Base-by-base conservation (phyloP, 768 basidiomycete genomes). In the Boletus subcaerulescens region DNA sequence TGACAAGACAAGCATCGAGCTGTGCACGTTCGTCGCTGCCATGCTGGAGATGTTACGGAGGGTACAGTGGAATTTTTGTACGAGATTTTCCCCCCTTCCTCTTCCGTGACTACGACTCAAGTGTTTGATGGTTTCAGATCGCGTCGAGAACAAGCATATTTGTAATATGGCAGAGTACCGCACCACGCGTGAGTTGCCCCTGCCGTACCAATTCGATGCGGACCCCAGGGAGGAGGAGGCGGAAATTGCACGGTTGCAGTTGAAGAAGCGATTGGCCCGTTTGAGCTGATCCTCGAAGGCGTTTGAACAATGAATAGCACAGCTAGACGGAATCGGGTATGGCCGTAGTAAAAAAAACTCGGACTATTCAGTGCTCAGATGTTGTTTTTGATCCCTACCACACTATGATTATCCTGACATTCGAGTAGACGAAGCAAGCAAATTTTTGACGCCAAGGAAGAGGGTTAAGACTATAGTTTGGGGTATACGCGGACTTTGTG, bases 41-140 rank as follows among this genome's bases (percentile, higher is more conserved):
- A 59, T 87, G 48, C 61, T 91, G 39, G 96, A 98, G 65, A 81
- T 93, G 68, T 61, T 91, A 7, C 74, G 96, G 40, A 79, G 96
- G 50, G 83, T 84, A 72, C 88, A 88, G 60, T 98, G 96, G 96
- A 97, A 96, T 70, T 89, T 95, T 65, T 88, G 91, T 93, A 56
- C 62, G 89, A 2, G 8, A 29, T 29, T 29, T 9, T 8, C 29
- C 29, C 26, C 26, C 29, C 29, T 50, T 45, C 72, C 26, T 36
- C 38, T 41, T 48, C 43, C 17, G 35, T 39, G 31, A 22, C n/a
- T 15, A 26, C 20, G 18, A 29, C 53, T 58, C 2, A 33, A 22
- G 17, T 36, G 59, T 6, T 14, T 44, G 13, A 33, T 4, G 35
- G 11, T 45, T 33, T 15, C 60, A 91, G 87, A 82, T 70, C 89